Conservation (phyloP, 495 filamentous ascomycete genomes). For the Penicillium verhagenii region DNA sequence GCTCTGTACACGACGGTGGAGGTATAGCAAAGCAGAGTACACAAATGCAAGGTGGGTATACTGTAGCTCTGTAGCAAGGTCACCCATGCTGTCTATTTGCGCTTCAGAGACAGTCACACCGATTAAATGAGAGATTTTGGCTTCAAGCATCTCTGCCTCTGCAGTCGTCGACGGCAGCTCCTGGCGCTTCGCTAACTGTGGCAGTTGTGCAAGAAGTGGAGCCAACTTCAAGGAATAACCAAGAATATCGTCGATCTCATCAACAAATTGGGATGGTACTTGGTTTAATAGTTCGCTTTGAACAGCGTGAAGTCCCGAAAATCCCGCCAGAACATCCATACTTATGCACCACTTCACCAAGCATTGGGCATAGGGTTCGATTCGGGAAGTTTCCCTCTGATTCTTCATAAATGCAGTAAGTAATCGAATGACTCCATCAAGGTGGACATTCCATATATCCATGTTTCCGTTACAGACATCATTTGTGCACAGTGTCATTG, state of each 20-base stretch:
- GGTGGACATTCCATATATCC: conserved; percentile 29
- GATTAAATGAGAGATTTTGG: conserved; percentile 11
- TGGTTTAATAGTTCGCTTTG: conserved; percentile 4
- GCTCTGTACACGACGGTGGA: conserved; percentile 28
- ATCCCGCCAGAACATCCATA: conserved; percentile 27
- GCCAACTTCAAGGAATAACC: conserved; percentile 32
- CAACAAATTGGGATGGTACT: not conserved
- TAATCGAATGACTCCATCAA: conserved; percentile 26
- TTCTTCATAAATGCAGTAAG: conserved; percentile 19
- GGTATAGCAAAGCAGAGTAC: conserved; percentile 30
- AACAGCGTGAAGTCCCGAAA: conserved; percentile 17
- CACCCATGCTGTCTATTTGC: not conserved
- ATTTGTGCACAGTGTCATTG: conserved; percentile 36
- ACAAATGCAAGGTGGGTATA: conserved; percentile 32
- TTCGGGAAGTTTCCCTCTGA: not conserved
- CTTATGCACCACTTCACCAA: conserved; percentile 35
- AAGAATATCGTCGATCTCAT: conserved; percentile 30
- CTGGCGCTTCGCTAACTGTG: conserved; percentile 5
- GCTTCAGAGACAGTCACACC: conserved; percentile 7
- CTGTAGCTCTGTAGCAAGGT: conserved; percentile 19
- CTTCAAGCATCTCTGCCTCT: conserved; percentile 17
- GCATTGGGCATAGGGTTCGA: conserved; percentile 17
- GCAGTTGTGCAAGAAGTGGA: conserved; percentile 21
- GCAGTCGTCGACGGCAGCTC: not conserved
- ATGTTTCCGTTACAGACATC: conserved; percentile 39